These are phyloP conservation scores for Brasilioporus rufonigricans DNA, from an alignment of 768 basidiomycete genomes.

Conservation along the genomic window DNA sequence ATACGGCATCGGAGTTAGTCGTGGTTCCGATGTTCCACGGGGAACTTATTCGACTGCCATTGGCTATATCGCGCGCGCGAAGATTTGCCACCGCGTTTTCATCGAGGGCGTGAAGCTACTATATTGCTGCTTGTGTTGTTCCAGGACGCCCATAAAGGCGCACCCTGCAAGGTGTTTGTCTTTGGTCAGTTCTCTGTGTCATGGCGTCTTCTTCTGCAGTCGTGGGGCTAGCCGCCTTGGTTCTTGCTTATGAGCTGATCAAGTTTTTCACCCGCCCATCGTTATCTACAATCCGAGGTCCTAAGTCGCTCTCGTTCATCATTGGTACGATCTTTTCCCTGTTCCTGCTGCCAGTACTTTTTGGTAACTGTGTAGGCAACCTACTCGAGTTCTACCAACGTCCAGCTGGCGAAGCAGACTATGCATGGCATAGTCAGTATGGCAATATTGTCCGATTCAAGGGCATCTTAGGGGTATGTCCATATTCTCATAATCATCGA, in stretches of 20 bases:
- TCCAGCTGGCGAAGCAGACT: conserved; percentile 28
- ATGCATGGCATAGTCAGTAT: conserved; percentile 29
- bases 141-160: too few species aligned
- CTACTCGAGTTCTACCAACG: conserved; percentile 23
- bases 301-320: conserved; percentile 15
- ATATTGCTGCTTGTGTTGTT: too few species aligned
- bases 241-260: background rate
- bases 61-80: too few species aligned
- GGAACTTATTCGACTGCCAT: too few species aligned
- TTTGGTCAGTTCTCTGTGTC: background rate
- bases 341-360: conserved; percentile 4
- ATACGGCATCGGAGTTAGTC: too few species aligned
- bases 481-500: background rate
- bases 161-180: background rate
- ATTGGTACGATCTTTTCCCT: conserved; percentile 5
- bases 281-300: conserved; percentile 14
- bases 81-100: too few species aligned
- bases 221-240: background rate
- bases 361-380: conserved; percentile 20
- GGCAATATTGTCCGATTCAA: conserved; percentile 26
- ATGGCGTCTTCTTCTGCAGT: conserved; percentile 1
- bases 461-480: conserved; percentile 21
- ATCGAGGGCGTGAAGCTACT: too few species aligned
- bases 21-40: too few species aligned
- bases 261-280: conserved; percentile 2